These are phyloP conservation scores for Penicillium malachiteum DNA, from an alignment of 495 filamentous ascomycete genomes.

Conservation along the genomic window DNA sequence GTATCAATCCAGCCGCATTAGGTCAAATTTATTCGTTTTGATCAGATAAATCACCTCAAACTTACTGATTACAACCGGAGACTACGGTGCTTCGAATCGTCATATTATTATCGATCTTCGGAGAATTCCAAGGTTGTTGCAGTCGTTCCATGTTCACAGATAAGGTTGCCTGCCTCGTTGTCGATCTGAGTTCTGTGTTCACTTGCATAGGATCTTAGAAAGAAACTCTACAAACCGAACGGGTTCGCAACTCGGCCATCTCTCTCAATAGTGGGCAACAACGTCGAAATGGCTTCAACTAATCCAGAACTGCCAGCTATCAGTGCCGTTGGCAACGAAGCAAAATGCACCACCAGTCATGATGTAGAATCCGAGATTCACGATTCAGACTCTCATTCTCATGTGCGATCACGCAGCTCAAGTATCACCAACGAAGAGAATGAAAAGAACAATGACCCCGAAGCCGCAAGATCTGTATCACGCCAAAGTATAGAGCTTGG, in stretches of 20 bases:
- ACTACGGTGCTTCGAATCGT: conserved; percentile 5
- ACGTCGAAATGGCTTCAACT: too few relatives aligned
- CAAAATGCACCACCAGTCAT: neutral
- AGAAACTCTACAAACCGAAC: neutral
- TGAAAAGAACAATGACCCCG: conserved; percentile 22
- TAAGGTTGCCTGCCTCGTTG: neutral
- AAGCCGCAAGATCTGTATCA: conserved; percentile 8
- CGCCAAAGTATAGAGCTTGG: conserved; percentile 29
- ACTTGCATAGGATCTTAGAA: neutral
- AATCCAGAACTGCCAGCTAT: neutral
- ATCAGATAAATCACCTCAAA: neutral
- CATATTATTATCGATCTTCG: conserved; percentile 9
- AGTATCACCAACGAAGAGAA: conserved; percentile 11
- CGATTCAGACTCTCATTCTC: neutral
- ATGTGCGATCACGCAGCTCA: conserved; percentile 14
- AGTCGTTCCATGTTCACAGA: conserved; percentile 1
- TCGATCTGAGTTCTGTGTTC: neutral
- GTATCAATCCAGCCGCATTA: neutral
- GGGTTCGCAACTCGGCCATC: too few relatives aligned
- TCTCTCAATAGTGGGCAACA: neutral
- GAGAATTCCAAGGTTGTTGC: neutral
- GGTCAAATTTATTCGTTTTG: neutral
- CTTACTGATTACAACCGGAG: neutral
- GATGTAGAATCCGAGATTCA: conserved; percentile 6
- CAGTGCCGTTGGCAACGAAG: neutral